Evolutionary conservation across 1,139 yeast species (phyloP).

Genomic region (Wickerhamiella pararugosa): DNA sequence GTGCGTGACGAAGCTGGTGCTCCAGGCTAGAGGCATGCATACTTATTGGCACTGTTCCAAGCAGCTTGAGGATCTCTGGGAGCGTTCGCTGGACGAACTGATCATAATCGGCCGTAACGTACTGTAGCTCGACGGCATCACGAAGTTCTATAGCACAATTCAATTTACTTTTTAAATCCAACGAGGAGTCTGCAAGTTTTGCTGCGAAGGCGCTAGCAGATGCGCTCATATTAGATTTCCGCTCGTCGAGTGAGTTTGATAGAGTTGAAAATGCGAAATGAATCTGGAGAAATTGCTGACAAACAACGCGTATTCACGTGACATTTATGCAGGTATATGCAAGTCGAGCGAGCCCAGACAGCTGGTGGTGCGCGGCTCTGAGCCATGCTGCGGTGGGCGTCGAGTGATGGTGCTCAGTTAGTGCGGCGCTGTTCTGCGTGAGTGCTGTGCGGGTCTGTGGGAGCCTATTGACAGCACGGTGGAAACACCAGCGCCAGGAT

Average conservation of each 20-base stretch:
- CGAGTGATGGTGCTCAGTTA: too few species aligned
- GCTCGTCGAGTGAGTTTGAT: background rate
- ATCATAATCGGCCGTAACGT: conserved; percentile 67
- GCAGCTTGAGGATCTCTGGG: conserved; percentile 27
- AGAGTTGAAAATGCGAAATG: conserved; percentile 2
- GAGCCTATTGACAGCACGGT: too few species aligned
- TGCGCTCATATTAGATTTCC: conserved; percentile 11
- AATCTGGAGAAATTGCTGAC: conserved; percentile 7
- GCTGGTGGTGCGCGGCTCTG: too few species aligned
- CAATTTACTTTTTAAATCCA: conserved; percentile 45
- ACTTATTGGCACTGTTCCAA: conserved; percentile 64
- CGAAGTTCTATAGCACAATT: conserved; percentile 65
- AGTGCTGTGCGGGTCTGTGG: too few species aligned
- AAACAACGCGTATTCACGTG: conserved; percentile 5
- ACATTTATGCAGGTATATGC: background rate
- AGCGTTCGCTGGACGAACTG: conserved; percentile 20
- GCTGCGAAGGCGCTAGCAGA: conserved; percentile 49
- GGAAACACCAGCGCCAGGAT: too few species aligned
- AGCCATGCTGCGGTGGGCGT: too few species aligned
- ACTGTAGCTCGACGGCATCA: conserved; percentile 73
- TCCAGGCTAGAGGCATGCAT: conserved; percentile 24
- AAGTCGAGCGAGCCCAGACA: too few species aligned
- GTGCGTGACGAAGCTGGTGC: conserved; percentile 15
- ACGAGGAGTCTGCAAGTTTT: conserved; percentile 36
- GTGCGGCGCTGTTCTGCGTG: too few species aligned